A percentile compares a stretch with the other conserved stretches of the same genome.
These are phyloP conservation scores for Davidsoniella neocaledoniae DNA, from an alignment of 2,329 filamentous ascomycete genomes.

Conservation along the genomic window DNA sequence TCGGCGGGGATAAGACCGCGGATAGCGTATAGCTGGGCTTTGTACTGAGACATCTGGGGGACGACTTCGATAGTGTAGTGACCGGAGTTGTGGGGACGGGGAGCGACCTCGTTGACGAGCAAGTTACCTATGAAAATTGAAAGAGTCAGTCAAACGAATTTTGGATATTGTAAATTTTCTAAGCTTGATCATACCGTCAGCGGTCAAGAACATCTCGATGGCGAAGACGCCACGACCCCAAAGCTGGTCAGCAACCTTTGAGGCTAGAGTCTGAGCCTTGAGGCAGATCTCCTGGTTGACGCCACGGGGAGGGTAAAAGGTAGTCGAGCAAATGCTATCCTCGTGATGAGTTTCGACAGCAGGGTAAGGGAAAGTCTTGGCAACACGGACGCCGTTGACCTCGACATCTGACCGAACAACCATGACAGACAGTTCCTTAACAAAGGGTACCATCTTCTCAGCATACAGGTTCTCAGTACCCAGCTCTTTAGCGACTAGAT, in stretches of 20 bases:
- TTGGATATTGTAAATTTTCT: conserved; percentile 9
- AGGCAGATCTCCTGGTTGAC: conserved; percentile 43
- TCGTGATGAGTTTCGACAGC: conserved; percentile 91
- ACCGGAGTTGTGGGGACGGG: conserved; percentile 72
- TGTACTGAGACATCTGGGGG: conserved; percentile 73
- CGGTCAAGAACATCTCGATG: conserved; percentile 83
- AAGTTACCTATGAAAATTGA: conserved; percentile 30
- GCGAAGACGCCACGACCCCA: conserved; percentile 87
- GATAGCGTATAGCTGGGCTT: conserved; percentile 75
- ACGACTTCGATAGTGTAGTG: conserved; percentile 93
- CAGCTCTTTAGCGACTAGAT: conserved; percentile 48
- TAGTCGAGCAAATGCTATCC: conserved; percentile 86
- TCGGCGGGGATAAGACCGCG: conserved; percentile 45
- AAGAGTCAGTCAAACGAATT: conserved; percentile 1
- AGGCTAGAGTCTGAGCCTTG: conserved; percentile 59
- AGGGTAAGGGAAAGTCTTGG: conserved; percentile 53
- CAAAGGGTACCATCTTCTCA: conserved; percentile 77
- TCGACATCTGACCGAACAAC: conserved; percentile 74
- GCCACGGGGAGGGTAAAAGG: conserved; percentile 67
- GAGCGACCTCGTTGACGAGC: conserved; percentile 75
- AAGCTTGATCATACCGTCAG: conserved; percentile 34
- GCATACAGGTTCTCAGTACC: conserved; percentile 62
- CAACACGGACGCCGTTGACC: conserved; percentile 24
- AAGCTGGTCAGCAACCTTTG: conserved; percentile 61
- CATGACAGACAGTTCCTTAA: conserved; percentile 82